Base-by-base conservation (phyloP, 2,329 filamentous ascomycete genomes). In the Epichloe brachyelytri region DNA sequence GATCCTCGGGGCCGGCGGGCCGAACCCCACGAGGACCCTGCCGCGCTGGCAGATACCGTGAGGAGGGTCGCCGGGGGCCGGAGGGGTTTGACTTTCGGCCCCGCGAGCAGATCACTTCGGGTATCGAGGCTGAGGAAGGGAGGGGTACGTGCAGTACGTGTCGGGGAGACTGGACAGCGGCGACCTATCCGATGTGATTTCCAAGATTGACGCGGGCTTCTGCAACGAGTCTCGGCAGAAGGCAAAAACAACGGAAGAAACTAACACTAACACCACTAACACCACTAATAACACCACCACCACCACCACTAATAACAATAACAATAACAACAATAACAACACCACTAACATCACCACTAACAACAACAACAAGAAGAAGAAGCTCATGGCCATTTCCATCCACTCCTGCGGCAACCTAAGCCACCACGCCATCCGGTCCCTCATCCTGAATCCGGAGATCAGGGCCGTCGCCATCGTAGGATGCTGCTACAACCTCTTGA, bases 381-480 rank as follows among this genome's bases (percentile, higher is more conserved):
- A 69, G 10, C 73, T 94, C 38, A 89, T 96, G 83, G 86, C 91
- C 15, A 83, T 97, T 33, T 97, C 93, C 0, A 87, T 98, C 17
- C 93, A 98, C 66, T 97, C 91, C 0, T 98, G 93, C 63, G 93
- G 93, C 30, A 97, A 98, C 59, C 80, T 98, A n/a, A 86, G 94
- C 0, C 93, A 98, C 66, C 90, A 94, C 63, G 93, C 87, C 10
- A 83, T 98, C 52, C 83, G 88, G 14, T 94, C 91, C 0, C 77
- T 98, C 19, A 69, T 90, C 2, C 70, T 94, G 52, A 97, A 96
- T 63, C 84, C 86, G 0, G 79, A 82, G 4, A 90, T 97, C 51
- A 80, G 82, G 34, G 88, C 89, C n/a, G 85, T 97, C 20, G 91
- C 91, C 52, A 90, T 98, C 63, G 88, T 98, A 54, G 93, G 93